phyloP scores from a whole-genome alignment of 768 basidiomycete genomes.

The Postia placenta region DNA sequence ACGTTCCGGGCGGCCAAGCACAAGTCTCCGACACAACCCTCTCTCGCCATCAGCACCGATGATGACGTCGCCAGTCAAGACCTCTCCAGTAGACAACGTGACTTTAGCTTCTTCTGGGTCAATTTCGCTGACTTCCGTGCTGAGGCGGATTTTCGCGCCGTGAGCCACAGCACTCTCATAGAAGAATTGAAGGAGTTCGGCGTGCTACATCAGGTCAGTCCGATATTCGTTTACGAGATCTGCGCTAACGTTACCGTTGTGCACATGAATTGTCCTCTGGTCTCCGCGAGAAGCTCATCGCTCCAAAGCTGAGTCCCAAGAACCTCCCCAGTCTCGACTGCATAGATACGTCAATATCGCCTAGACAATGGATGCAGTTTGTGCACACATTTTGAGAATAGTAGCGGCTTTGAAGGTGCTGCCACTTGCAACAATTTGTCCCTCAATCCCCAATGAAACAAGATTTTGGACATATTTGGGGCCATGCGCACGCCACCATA shows the following conservation, averaged over 20 bases:
- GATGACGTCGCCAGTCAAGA: slow-evolving; percentile 25
- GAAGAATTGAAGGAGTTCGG: slow-evolving; percentile 26
- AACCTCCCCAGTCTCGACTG: slow-evolving; percentile 23
- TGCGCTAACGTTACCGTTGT: slow-evolving; percentile 19
- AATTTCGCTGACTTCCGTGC: slow-evolving; percentile 21
- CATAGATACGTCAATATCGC: neutral
- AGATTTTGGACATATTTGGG: slow-evolving; percentile 32
- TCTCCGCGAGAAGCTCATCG: slow-evolving; percentile 22
- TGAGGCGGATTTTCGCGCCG: slow-evolving; percentile 22
- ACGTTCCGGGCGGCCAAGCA: slow-evolving; percentile 10
- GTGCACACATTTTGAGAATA: slow-evolving; percentile 18
- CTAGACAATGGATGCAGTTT: neutral
- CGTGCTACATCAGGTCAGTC: slow-evolving; percentile 19
- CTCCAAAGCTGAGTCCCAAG: slow-evolving; percentile 27
- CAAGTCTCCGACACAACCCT: slow-evolving; percentile 16
- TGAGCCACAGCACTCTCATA: slow-evolving; percentile 22
- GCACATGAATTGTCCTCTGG: slow-evolving; percentile 25
- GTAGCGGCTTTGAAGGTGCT: slow-evolving; percentile 15
- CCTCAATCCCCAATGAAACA: slow-evolving; percentile 30
- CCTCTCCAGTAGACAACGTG: slow-evolving; percentile 24
- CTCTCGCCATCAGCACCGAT: slow-evolving; percentile 30
- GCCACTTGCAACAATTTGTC: slow-evolving; percentile 19
- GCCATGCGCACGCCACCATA: slow-evolving; percentile 25
- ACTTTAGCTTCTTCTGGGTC: slow-evolving; percentile 18
- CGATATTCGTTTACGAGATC: neutral